Evolutionary conservation across 1,284 basidiomycete species (phyloP), one percentile per base, ranked within the genome.

Genomic region (Puccinia triticina): DNA sequence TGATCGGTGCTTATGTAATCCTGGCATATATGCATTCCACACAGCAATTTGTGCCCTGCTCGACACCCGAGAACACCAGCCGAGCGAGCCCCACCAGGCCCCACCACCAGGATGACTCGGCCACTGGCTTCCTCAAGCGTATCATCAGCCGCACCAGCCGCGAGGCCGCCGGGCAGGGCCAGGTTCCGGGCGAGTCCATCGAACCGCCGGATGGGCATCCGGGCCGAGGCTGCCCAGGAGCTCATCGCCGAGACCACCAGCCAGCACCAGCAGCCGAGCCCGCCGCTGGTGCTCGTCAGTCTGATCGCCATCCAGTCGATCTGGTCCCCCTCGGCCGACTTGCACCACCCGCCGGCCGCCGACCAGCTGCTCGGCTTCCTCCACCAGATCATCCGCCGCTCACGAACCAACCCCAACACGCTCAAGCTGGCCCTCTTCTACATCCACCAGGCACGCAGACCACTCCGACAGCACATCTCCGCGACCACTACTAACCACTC

Each of bases 361-460:
- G 32, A 26, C 40, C 14, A 34, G 14, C 43, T 75, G 26, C 23
- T 59, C 43, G 34, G 59, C 53, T 75, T 57, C 50, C 26, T 86
- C 66, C 83, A 84, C n/a, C 85, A 86, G 59, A 84, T 86, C 26
- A 77, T 86, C 16, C 84, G 85, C 34, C 84, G 86, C 26, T 85
- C 84, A 10, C 72, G 85, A 26, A 86, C 86, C 1, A 84, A 83
- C 23, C 84, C 83, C 78, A 85, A 85, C 57, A 86, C 85, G 14
- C 83, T 86, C 29, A 85, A 86, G 43, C 83, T 85, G 71, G 84
- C 85, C 10, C 83, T 86, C 3, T 86, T 85, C 83, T 86, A 86
- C 84, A 84, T 86, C 18, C 86, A 86, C 84, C 84, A 85, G 53
- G 82, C 83, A 23, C 82, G 86, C 18, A 79, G 83, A 67, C 69